A percentile compares a stretch with the other conserved stretches of the same genome.
phyloP scores from a whole-genome alignment of 2,329 filamentous ascomycete genomes.

The Pseudogymnoascus verrucosus region DNA sequence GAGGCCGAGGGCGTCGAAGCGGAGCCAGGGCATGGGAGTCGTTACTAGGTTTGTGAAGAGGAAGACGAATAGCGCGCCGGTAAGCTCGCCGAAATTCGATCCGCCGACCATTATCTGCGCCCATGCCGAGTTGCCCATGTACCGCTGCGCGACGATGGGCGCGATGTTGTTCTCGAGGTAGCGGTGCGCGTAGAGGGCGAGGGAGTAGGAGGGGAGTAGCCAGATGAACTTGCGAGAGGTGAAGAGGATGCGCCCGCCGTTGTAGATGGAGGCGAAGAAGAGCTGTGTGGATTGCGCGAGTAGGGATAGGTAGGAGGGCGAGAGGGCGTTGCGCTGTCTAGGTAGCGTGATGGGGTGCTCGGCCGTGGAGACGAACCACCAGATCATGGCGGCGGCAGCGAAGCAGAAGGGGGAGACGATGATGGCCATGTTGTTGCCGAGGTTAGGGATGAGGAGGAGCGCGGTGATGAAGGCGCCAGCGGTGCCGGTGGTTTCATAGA shows the following conservation, averaged over 20 bases:
- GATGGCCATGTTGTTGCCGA: slow-evolving; percentile 45
- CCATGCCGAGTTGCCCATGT: slow-evolving; percentile 41
- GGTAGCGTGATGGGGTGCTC: slow-evolving; percentile 25
- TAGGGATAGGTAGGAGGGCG: slow-evolving; percentile 31
- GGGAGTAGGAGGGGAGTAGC: slow-evolving; percentile 41
- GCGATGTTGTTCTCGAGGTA: slow-evolving; percentile 43
- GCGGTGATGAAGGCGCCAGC: slow-evolving; percentile 40
- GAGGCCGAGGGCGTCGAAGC: slow-evolving; percentile 38
- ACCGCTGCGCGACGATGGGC: slow-evolving; percentile 38
- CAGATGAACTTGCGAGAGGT: slow-evolving; percentile 40
- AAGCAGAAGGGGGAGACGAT: slow-evolving; percentile 43
- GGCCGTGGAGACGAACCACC: slow-evolving; percentile 40
- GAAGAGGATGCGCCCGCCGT: slow-evolving; percentile 39
- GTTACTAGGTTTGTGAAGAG: slow-evolving; percentile 40
- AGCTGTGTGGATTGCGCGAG: slow-evolving; percentile 34
- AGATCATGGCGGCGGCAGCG: slow-evolving; percentile 32
- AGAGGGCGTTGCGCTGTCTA: slow-evolving; percentile 16
- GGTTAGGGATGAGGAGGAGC: slow-evolving; percentile 40
- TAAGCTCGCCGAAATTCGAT: slow-evolving; percentile 42
- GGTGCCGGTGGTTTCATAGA: slow-evolving; percentile 42
- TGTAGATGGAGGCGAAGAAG: slow-evolving; percentile 39
- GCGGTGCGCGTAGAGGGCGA: slow-evolving; percentile 42
- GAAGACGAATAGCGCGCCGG: slow-evolving; percentile 41
- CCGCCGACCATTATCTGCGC: slow-evolving; percentile 43
- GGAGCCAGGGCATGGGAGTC: slow-evolving; percentile 44